These are phyloP conservation scores for Phylloboletellus chloephorus DNA, from an alignment of 1,284 basidiomycete species.

Conservation along the genomic window DNA sequence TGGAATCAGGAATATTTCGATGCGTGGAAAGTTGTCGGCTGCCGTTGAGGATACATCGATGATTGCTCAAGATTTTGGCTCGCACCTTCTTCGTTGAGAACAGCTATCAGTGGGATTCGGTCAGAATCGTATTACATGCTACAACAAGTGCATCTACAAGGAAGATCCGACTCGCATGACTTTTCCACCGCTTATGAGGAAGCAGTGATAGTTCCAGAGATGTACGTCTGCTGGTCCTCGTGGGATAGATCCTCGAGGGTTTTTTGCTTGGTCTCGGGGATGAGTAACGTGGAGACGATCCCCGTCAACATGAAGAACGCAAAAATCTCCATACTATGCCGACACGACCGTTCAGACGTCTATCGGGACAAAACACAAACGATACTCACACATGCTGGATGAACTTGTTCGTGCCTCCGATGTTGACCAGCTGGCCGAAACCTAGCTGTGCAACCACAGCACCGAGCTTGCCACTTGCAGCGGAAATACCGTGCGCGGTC, in stretches of 20 bases:
- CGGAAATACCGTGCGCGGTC: constrained; percentile 68
- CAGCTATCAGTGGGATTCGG: neutral
- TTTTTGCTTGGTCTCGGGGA: constrained; percentile 56
- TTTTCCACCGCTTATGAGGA: constrained; percentile 9
- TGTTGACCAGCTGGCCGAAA: constrained; percentile 46
- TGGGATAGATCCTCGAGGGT: constrained; percentile 54
- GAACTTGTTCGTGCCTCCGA: constrained; percentile 42
- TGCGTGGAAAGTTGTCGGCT: no score
- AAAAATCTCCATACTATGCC: constrained; percentile 43
- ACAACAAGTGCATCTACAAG: constrained; percentile 6
- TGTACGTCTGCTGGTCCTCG: constrained; percentile 48
- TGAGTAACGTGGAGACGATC: constrained; percentile 52
- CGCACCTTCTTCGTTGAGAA: no score
- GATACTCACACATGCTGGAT: constrained; percentile 35
- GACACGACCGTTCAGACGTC: neutral
- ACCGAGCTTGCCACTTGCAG: constrained; percentile 63
- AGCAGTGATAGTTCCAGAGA: constrained; percentile 24
- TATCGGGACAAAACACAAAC: neutral
- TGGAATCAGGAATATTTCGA: no score
- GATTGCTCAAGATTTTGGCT: no score
- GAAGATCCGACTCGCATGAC: neutral
- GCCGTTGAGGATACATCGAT: no score
- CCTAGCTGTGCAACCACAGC: constrained; percentile 65
- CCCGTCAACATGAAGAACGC: constrained; percentile 59
- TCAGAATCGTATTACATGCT: constrained; percentile 5